Percentiles rank a stretch among this genome's conserved stretches.
Conservation (phyloP, 805 yeast species). For the Candida sakaeoensis region DNA sequence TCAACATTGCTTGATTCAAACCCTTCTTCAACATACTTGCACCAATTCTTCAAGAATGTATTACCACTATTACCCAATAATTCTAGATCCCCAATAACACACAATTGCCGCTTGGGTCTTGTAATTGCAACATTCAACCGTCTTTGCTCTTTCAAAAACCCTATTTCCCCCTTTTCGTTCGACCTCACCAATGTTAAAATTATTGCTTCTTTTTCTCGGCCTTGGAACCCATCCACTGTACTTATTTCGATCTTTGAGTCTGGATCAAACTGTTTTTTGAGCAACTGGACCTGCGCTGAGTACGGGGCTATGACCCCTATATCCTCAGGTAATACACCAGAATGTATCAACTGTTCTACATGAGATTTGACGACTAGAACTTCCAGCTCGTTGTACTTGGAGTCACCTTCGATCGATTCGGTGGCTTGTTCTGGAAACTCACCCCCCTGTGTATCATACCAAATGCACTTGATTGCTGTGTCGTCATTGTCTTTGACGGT, state of each 20-base stretch:
- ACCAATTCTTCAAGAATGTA: slow-evolving; percentile 61
- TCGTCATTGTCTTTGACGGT: slow-evolving; percentile 48
- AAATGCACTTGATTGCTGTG: slow-evolving; percentile 53
- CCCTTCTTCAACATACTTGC: slow-evolving; percentile 58
- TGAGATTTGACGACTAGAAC: slow-evolving; percentile 58
- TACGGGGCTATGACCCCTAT: slow-evolving; percentile 92
- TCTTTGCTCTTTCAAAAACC: slow-evolving; percentile 74
- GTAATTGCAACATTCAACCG: slow-evolving; percentile 93
- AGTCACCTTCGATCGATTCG: slow-evolving; percentile 31
- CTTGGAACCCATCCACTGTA: slow-evolving; percentile 96
- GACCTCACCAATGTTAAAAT: slow-evolving; percentile 79
- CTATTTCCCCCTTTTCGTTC: slow-evolving; percentile 66
- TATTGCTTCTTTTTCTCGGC: slow-evolving; percentile 88
- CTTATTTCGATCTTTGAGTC: slow-evolving; percentile 59
- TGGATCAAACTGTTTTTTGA: slow-evolving; percentile 41
- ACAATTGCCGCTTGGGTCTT: slow-evolving; percentile 78
- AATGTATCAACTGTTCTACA: slow-evolving; percentile 43
- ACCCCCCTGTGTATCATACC: slow-evolving; percentile 95
- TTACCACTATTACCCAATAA: slow-evolving; percentile 45
- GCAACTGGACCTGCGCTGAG: slow-evolving; percentile 72
- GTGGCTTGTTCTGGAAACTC: slow-evolving; percentile 58
- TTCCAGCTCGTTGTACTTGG: slow-evolving; percentile 79
- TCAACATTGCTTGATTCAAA: slow-evolving; percentile 9
- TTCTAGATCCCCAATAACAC: slow-evolving; percentile 84
- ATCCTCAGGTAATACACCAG: slow-evolving; percentile 50